Base-by-base conservation (phyloP, 140 eudicot genomes). In the Erigeron philadelphicus region DNA sequence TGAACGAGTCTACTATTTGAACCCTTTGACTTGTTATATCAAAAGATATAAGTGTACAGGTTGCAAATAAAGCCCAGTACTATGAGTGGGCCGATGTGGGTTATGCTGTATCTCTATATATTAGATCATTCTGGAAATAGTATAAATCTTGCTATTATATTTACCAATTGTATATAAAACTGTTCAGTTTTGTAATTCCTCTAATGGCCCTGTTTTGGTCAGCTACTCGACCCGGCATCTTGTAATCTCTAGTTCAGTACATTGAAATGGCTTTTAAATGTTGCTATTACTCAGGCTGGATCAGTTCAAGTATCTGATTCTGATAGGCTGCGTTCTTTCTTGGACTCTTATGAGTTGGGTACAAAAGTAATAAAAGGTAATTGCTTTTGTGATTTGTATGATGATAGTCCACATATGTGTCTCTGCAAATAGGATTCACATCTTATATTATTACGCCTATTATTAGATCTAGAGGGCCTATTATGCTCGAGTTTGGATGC, bases 321-420 rank as follows among this genome's bases (percentile, higher is more conserved):
- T 2, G 90, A 85, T 49, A 78, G 85, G 52, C 72, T 86, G 73
- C 50, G 72, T 66, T 78, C 90, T 59, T 94, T 94, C 61, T 17
- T 72, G 62, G 80, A 81, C 79, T 85, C 99, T 4, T 94, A 94
- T 44, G 48, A 67, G 18, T 73, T 94, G 76, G 99, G 99, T 68
- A 73, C 80, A 50, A 52, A 82, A 66, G 66, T 89, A 70, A 54
- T 81, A 17, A 72, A 74, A 93, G 86, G 95, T 86, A 56, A 68
- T 31, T 61, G 9, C 11, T 45, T 47, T 62, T 21, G 5, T 12
- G n/a, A 18, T 70, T 50, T 38, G 45, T 43, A 61, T 75, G 42
- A 66, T 69, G 19, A 38, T 31, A 31, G 21, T 13, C 25, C 16
- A 15, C 49, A 11, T 54, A 11, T 54, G 63, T 47, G 43, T 16